Base-by-base conservation (phyloP, 1,284 basidiomycete species). In the Malassezia cuniculi region DNA sequence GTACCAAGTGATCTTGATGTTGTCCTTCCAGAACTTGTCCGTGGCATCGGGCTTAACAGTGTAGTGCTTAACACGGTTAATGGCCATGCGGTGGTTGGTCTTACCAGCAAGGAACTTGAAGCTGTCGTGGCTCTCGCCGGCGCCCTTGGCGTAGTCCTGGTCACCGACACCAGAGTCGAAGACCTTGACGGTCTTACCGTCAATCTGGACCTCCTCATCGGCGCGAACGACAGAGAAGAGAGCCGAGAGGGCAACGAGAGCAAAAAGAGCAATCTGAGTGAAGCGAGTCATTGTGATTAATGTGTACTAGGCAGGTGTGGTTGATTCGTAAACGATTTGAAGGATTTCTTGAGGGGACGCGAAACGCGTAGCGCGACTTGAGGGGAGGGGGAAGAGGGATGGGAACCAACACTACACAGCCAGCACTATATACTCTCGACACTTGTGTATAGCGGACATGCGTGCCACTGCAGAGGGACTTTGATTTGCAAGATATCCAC, bases 1-100 rank as follows among this genome's bases (percentile, higher is more conserved):
- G 41, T 65, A 60, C 59, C 59, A 65, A 20, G 59, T 65, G 44
- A 62, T 52, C 36, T 54, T 40, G 11, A 57, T 39, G 20, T 36
- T 26, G 19, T 38, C 34, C 7, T 17, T 24, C 47, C 47, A 52
- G 26, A 58, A 19, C 22, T 41, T 5, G 42, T 52, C 51, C 9
- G 21, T 15, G 14, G 29, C 19, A 4, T 27, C 21, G 6, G 52
- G 48, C 9, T 47, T 50, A 24, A 48, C 21, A 16, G 51, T 52
- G 44, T 43, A 52, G 8, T 37, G 28, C 19, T 49, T 33, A 28
- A 15, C 19, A 31, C 17, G 15, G 29, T 41, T 33, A 35, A 36
- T 11, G 39, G 36, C 9, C 39, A 35, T 43, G 43, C 52, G 41
- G 32, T 52, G 51, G 35, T 53, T 22, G 18, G 11, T 36, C 30